Base-by-base conservation (phyloP, 2,329 filamentous ascomycete species). In the Byssoonygena ceratinophila region DNA sequence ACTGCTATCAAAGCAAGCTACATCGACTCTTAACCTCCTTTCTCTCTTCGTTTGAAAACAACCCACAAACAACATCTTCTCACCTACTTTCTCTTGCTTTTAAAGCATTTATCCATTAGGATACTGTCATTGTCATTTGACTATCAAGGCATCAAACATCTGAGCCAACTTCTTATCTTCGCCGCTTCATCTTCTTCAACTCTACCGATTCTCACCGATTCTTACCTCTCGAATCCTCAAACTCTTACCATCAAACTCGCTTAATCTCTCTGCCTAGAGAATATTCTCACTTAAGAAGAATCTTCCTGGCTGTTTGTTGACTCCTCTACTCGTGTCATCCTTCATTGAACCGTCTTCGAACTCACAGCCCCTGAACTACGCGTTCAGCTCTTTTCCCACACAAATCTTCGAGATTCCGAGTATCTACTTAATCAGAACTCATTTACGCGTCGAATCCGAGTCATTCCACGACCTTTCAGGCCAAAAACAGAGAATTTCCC, bases 351-450 rank as follows among this genome's bases (percentile, higher is more conserved):
- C 36, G 34, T 27, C 16, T 20, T 16, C 27, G 5, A 37, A 36
- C 31, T 29, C 11, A 45, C 14, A 51, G 16, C 49, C 49, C 49
- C 49, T 51, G 49, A 51, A 37, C 49, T 14, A 11, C 27, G 9
- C 14, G 23, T 36, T 51, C 49, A 25, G 27, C 39, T 12, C 27
- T 36, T 27, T 25, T 31, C 8, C 6, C 20, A 9, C 3, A 40
- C n/a, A 47, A 34, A 6, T 6, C 3, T 31, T 40, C 32, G 50
- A 46, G 18, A 40, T 39, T n/a, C 23, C 23, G 14, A 40, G 23
- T 22, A 32, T 31, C 32, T 40, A 32, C 34, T 46, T 31, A 41
- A 41, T 52, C 43, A 20, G 40, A 39, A 31, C 41, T 22, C 32
- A 39, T 41, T 16, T 31, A 29, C 44, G 29, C 31, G 50, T 40